These are phyloP conservation scores for Coniferiporia weirii DNA, from an alignment of 1,284 basidiomycete species.

Conservation along the genomic window DNA sequence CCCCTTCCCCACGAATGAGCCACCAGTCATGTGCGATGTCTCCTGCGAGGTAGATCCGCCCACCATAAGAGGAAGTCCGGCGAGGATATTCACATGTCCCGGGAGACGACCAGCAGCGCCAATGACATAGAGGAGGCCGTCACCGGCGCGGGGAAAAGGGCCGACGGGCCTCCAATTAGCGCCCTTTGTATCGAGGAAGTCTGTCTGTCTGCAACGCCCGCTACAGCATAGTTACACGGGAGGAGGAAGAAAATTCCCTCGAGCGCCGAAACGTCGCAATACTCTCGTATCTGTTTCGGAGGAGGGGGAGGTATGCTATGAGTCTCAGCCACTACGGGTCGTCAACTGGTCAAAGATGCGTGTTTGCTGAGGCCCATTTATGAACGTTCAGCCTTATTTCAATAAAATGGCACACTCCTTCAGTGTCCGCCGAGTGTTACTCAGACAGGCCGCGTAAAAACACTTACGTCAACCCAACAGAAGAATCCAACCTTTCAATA, in stretches of 20 bases:
- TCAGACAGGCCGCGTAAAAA: too few relatives aligned
- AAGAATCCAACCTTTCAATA: too few relatives aligned
- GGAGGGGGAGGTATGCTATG: conserved; percentile 4
- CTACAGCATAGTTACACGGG: conserved; percentile 9
- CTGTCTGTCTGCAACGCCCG: conserved; percentile 23
- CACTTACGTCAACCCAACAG: too few relatives aligned
- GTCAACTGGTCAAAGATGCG: background rate
- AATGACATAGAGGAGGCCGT: conserved; percentile 53
- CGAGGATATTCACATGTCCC: conserved; percentile 50
- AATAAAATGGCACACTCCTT: background rate
- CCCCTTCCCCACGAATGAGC: conserved; percentile 41
- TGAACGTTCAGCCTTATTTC: background rate
- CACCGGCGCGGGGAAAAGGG: conserved; percentile 47
- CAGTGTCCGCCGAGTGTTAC: too few relatives aligned
- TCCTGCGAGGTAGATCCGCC: conserved; percentile 52
- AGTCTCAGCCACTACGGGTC: background rate
- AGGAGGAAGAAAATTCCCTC: conserved; percentile 16
- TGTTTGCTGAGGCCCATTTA: background rate
- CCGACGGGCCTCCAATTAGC: conserved; percentile 32
- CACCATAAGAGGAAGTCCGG: conserved; percentile 50
- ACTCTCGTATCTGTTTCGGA: conserved; percentile 11
- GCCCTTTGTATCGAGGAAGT: conserved; percentile 32
- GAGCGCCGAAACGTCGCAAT: conserved; percentile 16
- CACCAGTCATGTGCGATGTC: conserved; percentile 53
- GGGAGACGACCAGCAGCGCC: conserved; percentile 50